These are phyloP conservation scores for Thermomyces lanuginosus DNA, from an alignment of 2,329 filamentous ascomycete species.

Conservation along the genomic window DNA sequence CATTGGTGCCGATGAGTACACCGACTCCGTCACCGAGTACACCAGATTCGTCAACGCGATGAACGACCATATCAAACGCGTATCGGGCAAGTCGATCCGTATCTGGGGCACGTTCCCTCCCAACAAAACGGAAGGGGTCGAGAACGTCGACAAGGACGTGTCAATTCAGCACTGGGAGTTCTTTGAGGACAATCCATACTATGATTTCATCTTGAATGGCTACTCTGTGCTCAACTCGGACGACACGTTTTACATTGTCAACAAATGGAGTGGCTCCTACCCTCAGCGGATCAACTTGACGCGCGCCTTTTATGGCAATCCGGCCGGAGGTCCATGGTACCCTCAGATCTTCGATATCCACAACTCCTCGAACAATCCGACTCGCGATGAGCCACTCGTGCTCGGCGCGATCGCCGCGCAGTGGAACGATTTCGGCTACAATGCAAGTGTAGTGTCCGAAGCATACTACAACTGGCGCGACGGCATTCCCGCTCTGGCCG, in stretches of 20 bases:
- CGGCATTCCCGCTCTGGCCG: constrained; percentile 33
- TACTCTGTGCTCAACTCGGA: constrained; percentile 38
- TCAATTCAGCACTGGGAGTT: constrained; percentile 40
- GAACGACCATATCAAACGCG: constrained; percentile 27
- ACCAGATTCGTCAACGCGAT: constrained; percentile 39
- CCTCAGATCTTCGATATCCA: constrained; percentile 34
- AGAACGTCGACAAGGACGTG: constrained; percentile 30
- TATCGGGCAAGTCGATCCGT: constrained; percentile 27
- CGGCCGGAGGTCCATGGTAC: constrained; percentile 26
- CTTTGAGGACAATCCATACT: constrained; percentile 34
- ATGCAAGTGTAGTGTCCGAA: constrained; percentile 33
- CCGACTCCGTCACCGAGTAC: constrained; percentile 31
- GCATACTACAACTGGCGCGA: constrained; percentile 33
- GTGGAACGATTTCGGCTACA: constrained; percentile 38
- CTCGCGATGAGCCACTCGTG: constrained; percentile 22
- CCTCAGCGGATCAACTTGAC: constrained; percentile 29
- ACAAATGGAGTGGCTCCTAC: constrained; percentile 32
- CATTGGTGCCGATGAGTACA: constrained; percentile 42
- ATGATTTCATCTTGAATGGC: constrained; percentile 32
- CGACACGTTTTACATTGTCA: constrained; percentile 35
- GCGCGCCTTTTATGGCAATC: constrained; percentile 32
- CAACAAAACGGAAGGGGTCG: constrained; percentile 11
- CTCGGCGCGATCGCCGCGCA: constrained; percentile 32
- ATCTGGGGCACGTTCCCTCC: constrained; percentile 41
- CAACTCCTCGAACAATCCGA: constrained; percentile 33